phyloP scores from a whole-genome alignment of 768 basidiomycete species.

The Termitomyces sp. region DNA sequence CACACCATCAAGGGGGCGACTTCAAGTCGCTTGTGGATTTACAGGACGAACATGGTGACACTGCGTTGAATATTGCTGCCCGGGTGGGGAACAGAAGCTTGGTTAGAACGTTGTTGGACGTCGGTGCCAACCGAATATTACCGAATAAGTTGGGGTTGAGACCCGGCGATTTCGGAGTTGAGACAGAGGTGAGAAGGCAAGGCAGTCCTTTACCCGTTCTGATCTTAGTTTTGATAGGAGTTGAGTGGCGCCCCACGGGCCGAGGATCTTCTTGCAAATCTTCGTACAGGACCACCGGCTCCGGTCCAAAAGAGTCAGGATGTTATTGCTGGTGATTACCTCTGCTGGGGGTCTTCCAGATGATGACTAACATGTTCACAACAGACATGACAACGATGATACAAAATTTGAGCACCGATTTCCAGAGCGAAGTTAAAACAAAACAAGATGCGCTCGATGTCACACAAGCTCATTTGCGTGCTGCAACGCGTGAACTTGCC shows the following conservation, averaged over 20 bases:
- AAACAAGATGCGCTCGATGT: constrained; percentile 88
- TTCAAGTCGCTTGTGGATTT: constrained; percentile 82
- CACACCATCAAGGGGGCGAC: constrained; percentile 67
- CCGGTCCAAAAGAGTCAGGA: constrained; percentile 88
- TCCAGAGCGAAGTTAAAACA: constrained; percentile 73
- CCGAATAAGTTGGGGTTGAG: constrained; percentile 91
- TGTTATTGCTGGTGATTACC: constrained; percentile 61
- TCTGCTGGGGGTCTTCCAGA: neutral
- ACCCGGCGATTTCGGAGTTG: constrained; percentile 93
- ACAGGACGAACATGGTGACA: constrained; percentile 94
- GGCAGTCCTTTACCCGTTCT: neutral
- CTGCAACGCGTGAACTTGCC: constrained; percentile 85
- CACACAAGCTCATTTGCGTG: constrained; percentile 81
- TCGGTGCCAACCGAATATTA: constrained; percentile 84
- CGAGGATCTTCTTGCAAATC: constrained; percentile 74
- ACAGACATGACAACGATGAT: constrained; percentile 86
- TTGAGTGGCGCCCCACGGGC: constrained; percentile 62
- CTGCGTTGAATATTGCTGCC: constrained; percentile 92
- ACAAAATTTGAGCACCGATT: constrained; percentile 70
- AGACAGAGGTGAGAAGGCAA: constrained; percentile 64
- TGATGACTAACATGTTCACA: neutral
- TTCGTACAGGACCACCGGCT: constrained; percentile 67
- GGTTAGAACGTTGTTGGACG: constrained; percentile 83
- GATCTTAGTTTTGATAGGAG: constrained; percentile 45
- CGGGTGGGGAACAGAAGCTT: constrained; percentile 86